phyloP scores from a whole-genome alignment of 2,329 filamentous ascomycete species.

The Akanthomyces muscarius region DNA sequence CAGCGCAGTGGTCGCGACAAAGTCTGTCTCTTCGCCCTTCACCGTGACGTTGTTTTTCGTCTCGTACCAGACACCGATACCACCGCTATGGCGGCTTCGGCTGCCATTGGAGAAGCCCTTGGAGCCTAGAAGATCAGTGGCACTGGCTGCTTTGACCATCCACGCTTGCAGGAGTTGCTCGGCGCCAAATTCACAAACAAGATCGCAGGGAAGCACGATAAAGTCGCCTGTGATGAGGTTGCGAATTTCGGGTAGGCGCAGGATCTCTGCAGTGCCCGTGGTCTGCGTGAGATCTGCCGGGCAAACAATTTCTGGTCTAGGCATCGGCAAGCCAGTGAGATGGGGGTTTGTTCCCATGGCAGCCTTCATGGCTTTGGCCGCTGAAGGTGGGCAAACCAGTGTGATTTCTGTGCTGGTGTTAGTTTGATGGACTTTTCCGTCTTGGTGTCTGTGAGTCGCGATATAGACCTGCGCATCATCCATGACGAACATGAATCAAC shows the following conservation, averaged over 20 bases:
- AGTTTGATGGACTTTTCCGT: conserved; percentile 17
- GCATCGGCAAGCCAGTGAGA: conserved; percentile 67
- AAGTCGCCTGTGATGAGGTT: conserved; percentile 80
- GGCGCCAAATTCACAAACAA: conserved; percentile 85
- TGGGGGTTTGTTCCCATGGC: conserved; percentile 75
- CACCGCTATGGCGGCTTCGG: conserved; percentile 59
- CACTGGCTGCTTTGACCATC: conserved; percentile 77
- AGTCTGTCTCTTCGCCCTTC: conserved; percentile 91
- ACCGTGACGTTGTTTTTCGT: conserved; percentile 71
- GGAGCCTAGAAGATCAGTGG: conserved; percentile 57
- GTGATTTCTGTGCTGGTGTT: conserved; percentile 51
- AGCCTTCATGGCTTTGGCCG: conserved; percentile 61
- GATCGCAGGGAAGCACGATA: conserved; percentile 84
- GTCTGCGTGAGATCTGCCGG: conserved; percentile 74
- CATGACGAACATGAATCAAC: not conserved
- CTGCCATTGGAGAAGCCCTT: conserved; percentile 35
- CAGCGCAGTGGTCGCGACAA: conserved; percentile 73
- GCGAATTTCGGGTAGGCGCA: conserved; percentile 79
- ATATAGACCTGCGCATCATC: not conserved
- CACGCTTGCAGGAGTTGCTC: conserved; percentile 82
- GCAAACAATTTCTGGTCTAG: conserved; percentile 70
- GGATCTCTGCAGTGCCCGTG: conserved; percentile 83
- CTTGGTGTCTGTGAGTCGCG: not conserved
- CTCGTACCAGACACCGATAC: conserved; percentile 86
- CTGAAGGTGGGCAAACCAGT: conserved; percentile 60